Percentiles rank a stretch among this genome's conserved stretches.
These are phyloP conservation scores for Rhododendron williamsianum DNA, from an alignment of 148 eudicot species.

Conservation along the genomic window DNA sequence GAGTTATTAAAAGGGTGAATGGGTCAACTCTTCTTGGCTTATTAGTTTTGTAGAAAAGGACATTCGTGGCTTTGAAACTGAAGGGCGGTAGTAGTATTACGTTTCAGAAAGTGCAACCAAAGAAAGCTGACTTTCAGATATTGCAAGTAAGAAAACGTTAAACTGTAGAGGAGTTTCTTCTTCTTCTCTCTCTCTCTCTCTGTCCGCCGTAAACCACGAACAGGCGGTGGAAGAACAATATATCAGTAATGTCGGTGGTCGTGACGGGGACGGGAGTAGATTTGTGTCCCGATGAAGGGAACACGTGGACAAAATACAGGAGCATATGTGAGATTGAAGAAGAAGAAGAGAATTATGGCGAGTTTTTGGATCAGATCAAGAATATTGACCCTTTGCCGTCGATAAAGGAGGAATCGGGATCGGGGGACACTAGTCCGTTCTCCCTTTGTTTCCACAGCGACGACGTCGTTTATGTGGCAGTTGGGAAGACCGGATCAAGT, in stretches of 20 bases:
- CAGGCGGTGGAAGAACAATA: neutral
- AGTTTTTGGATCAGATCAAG: neutral
- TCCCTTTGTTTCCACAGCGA: constrained; percentile 18
- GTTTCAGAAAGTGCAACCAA: neutral
- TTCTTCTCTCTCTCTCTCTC: neutral
- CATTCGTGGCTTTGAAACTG: neutral
- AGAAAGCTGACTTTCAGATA: neutral
- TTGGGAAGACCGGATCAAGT: constrained; percentile 37
- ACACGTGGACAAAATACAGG: neutral
- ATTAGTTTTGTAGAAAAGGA: neutral
- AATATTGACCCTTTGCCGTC: constrained; percentile 9
- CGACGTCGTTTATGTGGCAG: constrained; percentile 53
- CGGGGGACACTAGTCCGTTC: constrained; percentile 11
- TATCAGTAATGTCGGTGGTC: neutral
- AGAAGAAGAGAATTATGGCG: constrained; percentile 8
- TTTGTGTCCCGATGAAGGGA: neutral
- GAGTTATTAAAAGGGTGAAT: too few species aligned
- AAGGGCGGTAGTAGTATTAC: neutral
- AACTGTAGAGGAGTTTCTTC: neutral
- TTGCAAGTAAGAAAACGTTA: neutral
- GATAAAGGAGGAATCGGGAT: constrained; percentile 18
- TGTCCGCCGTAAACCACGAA: neutral
- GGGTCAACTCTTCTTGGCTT: neutral
- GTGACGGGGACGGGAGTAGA: neutral
- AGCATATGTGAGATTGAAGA: constrained; percentile 17